Conservation (phyloP, 2,329 filamentous ascomycete species). For the Plenodomus biglobosus region DNA sequence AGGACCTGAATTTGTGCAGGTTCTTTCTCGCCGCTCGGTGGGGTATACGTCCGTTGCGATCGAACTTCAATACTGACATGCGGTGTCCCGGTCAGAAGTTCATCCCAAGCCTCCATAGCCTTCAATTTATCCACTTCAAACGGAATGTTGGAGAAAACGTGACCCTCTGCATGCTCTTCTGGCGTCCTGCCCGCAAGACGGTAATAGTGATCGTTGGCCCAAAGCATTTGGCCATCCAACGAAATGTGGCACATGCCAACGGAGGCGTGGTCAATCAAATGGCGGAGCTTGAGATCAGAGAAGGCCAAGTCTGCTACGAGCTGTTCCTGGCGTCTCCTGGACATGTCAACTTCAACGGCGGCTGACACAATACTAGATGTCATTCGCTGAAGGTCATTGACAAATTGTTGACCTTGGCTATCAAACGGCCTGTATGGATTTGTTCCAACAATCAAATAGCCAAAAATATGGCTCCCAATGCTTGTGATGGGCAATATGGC, state of each 20-base stretch:
- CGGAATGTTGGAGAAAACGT: slow-evolving; percentile 31
- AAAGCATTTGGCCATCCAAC: slow-evolving; percentile 33
- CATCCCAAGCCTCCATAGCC: slow-evolving; percentile 26
- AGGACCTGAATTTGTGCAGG: slow-evolving; percentile 45
- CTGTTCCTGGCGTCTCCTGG: slow-evolving; percentile 1
- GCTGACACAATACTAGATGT: slow-evolving; percentile 33
- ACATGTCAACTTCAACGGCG: slow-evolving; percentile 24
- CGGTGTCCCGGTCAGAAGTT: slow-evolving; percentile 25
- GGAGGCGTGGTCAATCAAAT: slow-evolving; percentile 36
- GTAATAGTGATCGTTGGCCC: slow-evolving; percentile 42
- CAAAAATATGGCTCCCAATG: slow-evolving; percentile 16
- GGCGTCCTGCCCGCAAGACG: slow-evolving; percentile 26
- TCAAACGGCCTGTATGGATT: slow-evolving; percentile 42
- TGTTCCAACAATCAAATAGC: slow-evolving; percentile 39
- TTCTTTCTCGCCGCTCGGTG: slow-evolving; percentile 34
- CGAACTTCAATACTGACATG: slow-evolving; percentile 33
- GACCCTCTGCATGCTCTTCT: slow-evolving; percentile 13
- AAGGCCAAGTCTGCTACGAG: slow-evolving; percentile 40
- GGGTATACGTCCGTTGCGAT: slow-evolving; percentile 34
- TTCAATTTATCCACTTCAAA: slow-evolving; percentile 30
- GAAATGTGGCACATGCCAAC: slow-evolving; percentile 40
- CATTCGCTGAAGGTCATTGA: slow-evolving; percentile 37
- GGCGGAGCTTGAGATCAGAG: slow-evolving; percentile 33
- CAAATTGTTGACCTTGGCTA: slow-evolving; percentile 34
- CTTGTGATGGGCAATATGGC: slow-evolving; percentile 24